A percentile compares a stretch with the other conserved stretches of the same genome.
Conservation (phyloP, 2,329 filamentous ascomycete genomes). For the Sarocladiaceae sp. region DNA sequence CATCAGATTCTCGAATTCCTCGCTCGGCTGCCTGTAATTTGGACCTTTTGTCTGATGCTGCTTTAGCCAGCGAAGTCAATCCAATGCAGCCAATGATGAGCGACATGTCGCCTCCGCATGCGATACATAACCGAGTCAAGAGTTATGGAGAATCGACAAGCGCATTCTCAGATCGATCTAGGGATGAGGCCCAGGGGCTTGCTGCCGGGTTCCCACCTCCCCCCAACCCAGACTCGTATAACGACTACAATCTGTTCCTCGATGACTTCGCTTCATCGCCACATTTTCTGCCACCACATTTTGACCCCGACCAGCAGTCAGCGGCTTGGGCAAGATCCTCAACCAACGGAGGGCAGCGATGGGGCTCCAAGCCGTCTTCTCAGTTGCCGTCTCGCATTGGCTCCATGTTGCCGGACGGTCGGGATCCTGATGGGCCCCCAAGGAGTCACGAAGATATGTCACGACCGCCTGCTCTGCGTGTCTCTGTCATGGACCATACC, state of each 20-base stretch:
- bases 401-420: conserved; percentile 46
- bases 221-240: conserved; percentile 32
- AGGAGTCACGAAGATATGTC: conserved; percentile 23
- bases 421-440: conserved; percentile 28
- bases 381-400: conserved; percentile 49
- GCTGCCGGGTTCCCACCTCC: conserved; percentile 29
- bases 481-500: conserved; percentile 48
- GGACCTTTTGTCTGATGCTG: conserved; percentile 54
- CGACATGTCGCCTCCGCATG: conserved; percentile 37
- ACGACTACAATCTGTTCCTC: conserved; percentile 54
- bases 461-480: conserved; percentile 34
- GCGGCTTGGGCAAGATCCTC: conserved; percentile 42
- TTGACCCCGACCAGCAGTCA: conserved; percentile 48
- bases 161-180: conserved; percentile 39
- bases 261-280: conserved; percentile 50
- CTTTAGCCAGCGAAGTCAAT: conserved; percentile 48
- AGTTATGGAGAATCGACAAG: conserved; percentile 41
- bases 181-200: conserved; percentile 38
- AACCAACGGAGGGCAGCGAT: conserved; percentile 28
- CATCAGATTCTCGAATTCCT: conserved; percentile 37
- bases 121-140: conserved; percentile 38
- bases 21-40: conserved; percentile 48
- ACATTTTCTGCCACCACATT: conserved; percentile 48
- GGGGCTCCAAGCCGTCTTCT: conserved; percentile 41
- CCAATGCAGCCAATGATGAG: conserved; percentile 45